Evolutionary conservation across 75 land plant species (phyloP).

Genomic region (Pinus tabuliformis): DNA sequence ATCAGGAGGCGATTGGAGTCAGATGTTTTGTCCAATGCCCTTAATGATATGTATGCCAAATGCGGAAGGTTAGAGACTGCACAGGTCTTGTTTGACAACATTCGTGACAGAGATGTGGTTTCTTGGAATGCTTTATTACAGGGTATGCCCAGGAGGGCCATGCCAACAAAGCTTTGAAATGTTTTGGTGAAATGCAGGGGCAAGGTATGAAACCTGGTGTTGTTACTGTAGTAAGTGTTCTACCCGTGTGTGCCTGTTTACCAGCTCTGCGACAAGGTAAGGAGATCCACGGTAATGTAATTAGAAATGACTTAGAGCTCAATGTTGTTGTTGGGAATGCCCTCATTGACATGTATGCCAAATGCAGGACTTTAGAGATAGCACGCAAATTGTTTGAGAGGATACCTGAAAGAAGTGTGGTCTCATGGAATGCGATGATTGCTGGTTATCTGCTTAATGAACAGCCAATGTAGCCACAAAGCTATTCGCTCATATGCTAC

Average conservation of each 20-base stretch:
- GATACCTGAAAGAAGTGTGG: constrained; percentile 27
- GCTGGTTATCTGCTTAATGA: constrained; percentile 41
- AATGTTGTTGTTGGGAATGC: constrained; percentile 32
- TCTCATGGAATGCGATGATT: constrained; percentile 46
- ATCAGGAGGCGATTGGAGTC: constrained; percentile 3
- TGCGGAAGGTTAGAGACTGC: constrained; percentile 38
- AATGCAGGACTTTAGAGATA: constrained; percentile 23
- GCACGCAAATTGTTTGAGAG: constrained; percentile 30
- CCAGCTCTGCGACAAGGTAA: constrained; percentile 21
- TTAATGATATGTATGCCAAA: constrained; percentile 27
- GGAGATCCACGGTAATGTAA: constrained; percentile 30
- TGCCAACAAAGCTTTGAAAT: constrained; percentile 21
- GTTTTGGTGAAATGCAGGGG: constrained; percentile 30
- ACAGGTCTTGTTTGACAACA: constrained; percentile 17
- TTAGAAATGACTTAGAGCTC: constrained; percentile 12
- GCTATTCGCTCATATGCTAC: constrained; percentile 28
- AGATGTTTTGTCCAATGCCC: not conserved
- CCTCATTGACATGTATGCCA: constrained; percentile 54
- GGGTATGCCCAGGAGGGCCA: constrained; percentile 29
- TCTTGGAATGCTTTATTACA: constrained; percentile 47
- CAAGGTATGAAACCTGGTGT: constrained; percentile 34
- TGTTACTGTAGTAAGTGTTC: constrained; percentile 32
- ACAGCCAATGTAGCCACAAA: constrained; percentile 11
- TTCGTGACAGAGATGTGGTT: constrained; percentile 8
- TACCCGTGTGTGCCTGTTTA: constrained; percentile 28